phyloP scores from a whole-genome alignment of 2,329 filamentous ascomycete species.

The Trichophyton benhamiae region DNA sequence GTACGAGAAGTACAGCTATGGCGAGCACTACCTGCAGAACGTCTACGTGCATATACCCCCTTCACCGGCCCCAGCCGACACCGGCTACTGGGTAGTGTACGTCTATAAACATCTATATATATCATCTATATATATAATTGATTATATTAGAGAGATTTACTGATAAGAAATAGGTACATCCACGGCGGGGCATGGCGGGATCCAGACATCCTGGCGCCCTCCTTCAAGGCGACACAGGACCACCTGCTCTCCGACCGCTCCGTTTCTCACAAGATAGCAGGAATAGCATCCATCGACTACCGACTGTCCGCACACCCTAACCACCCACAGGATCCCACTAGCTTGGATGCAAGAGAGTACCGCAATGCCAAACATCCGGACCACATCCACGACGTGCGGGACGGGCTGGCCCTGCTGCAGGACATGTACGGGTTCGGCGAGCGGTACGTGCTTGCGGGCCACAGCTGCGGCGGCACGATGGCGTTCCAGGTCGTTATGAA shows the following conservation, averaged over 20 bases:
- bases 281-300: conserved; percentile 36
- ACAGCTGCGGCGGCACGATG: conserved; percentile 37
- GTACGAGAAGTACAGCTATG: conserved; percentile 18
- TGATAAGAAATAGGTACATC: conserved; percentile 20
- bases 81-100: conserved; percentile 33
- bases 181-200: conserved; percentile 40
- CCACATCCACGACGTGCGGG: conserved; percentile 32
- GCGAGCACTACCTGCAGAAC: conserved; percentile 23
- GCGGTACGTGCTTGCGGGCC: conserved; percentile 34
- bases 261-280: conserved; percentile 20
- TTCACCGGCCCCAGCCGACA: conserved; percentile 12
- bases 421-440: conserved; percentile 27
- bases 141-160: not conserved
- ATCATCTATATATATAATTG: not conserved
- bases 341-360: conserved; percentile 19
- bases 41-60: conserved; percentile 20
- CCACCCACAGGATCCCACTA: conserved; percentile 26
- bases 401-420: conserved; percentile 32
- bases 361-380: conserved; percentile 34
- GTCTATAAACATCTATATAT: not conserved
- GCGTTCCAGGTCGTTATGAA: conserved; percentile 35
- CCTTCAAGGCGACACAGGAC: conserved; percentile 26
- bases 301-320: conserved; percentile 33
- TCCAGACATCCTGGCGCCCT: conserved; percentile 26
- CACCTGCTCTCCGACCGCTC: conserved; percentile 18